These are phyloP conservation scores for Antitrichia curtipendula DNA, from an alignment of 225 moss, liverwort and hornwort genomes.

Conservation along the genomic window DNA sequence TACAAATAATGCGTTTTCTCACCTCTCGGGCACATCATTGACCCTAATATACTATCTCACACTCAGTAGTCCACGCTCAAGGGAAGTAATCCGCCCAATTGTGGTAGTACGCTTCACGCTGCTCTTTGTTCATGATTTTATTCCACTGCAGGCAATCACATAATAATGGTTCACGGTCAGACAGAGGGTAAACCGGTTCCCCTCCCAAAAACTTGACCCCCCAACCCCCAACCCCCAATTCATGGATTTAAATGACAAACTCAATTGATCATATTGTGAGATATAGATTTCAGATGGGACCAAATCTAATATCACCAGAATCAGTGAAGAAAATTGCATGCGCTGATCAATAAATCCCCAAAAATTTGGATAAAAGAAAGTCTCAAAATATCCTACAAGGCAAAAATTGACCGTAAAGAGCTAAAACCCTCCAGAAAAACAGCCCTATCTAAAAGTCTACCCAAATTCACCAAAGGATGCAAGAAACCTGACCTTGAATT, in stretches of 20 bases:
- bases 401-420: background rate
- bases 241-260: background rate
- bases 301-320: background rate
- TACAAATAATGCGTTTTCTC: background rate
- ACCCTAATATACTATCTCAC: background rate
- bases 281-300: background rate
- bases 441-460: background rate
- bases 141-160: constrained; percentile 64
- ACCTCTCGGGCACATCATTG: background rate
- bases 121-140: constrained; percentile 70
- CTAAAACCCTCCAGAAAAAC: background rate
- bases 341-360: background rate
- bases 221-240: background rate
- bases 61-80: constrained; percentile 11
- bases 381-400: background rate
- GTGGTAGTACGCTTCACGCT: constrained; percentile 89
- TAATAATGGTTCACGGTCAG: background rate
- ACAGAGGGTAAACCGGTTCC: background rate
- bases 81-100: constrained; percentile 96
- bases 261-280: background rate
- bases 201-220: background rate
- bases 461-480: background rate
- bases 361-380: background rate
- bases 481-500: constrained; percentile 48
- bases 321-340: background rate